phyloP scores from a whole-genome alignment of 164 flowering plant genomes.

The Nymphaea colorata region DNA sequence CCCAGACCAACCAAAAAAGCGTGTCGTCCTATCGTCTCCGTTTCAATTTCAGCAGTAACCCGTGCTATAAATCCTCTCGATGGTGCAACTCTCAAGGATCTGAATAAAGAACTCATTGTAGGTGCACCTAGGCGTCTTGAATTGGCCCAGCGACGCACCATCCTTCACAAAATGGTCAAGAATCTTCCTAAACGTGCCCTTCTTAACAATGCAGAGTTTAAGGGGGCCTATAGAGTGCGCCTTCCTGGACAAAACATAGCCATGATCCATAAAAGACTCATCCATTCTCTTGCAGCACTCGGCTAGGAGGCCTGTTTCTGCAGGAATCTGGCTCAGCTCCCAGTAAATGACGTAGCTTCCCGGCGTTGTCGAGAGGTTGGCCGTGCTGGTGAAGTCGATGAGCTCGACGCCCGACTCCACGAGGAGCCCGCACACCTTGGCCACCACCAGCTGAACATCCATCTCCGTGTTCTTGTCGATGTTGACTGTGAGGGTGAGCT shows the following conservation, averaged over 20 bases:
- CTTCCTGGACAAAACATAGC: slow-evolving; percentile 68
- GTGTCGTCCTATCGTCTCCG: too few species aligned
- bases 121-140: slow-evolving; percentile 91
- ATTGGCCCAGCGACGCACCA: slow-evolving; percentile 79
- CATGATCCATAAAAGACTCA: slow-evolving; percentile 58
- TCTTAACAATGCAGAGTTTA: slow-evolving; percentile 72
- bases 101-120: slow-evolving; percentile 28
- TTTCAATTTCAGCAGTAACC: slow-evolving; percentile 26
- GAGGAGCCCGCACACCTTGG: slow-evolving; percentile 43
- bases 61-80: slow-evolving; percentile 47
- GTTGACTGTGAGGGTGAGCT: slow-evolving; percentile 66
- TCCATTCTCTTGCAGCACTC: slow-evolving; percentile 73
- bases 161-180: slow-evolving; percentile 52
- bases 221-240: slow-evolving; percentile 62
- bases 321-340: slow-evolving; percentile 52
- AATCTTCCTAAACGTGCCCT: slow-evolving; percentile 72
- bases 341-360: slow-evolving; percentile 80
- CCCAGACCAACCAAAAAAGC: too few species aligned
- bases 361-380: slow-evolving; percentile 35
- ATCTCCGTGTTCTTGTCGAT: slow-evolving; percentile 92
- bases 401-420: slow-evolving; percentile 43
- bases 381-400: slow-evolving; percentile 83
- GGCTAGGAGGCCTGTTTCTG: slow-evolving; percentile 29
- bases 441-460: slow-evolving; percentile 76
- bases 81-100: slow-evolving; percentile 46